Evolutionary conservation across 768 basidiomycete genomes (phyloP).

Genomic region (Lentinus brumalis): DNA sequence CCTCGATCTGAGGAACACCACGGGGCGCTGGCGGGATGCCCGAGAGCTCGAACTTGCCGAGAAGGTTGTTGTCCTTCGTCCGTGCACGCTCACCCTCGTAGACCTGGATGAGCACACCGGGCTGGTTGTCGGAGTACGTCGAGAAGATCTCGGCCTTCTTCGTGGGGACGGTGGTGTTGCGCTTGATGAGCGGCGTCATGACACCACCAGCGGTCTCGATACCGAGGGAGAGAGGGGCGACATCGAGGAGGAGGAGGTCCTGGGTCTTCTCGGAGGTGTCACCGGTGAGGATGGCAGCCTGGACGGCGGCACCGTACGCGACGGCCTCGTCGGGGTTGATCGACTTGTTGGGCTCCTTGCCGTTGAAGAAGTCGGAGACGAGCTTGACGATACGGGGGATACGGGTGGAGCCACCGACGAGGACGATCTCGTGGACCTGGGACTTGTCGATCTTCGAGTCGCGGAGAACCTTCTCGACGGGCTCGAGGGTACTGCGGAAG

Average conservation of each 20-base stretch:
- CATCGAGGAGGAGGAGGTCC: conserved; percentile 94
- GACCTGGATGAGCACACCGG: conserved; percentile 97
- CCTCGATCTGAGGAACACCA: conserved; percentile 97
- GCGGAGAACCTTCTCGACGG: conserved; percentile 96
- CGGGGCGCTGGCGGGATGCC: conserved; percentile 96
- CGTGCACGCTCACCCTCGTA: conserved; percentile 98
- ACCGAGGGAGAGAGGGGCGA: conserved; percentile 86
- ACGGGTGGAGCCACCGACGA: conserved; percentile 98
- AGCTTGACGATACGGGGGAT: conserved; percentile 97
- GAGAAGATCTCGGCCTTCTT: conserved; percentile 99
- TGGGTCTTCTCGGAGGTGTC: conserved; percentile 98
- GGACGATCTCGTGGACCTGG: conserved; percentile 94
- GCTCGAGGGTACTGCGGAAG: conserved; percentile 91
- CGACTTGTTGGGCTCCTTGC: conserved; percentile 98
- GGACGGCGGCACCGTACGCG: conserved; percentile 97
- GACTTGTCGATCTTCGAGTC: conserved; percentile 98
- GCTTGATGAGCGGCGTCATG: conserved; percentile 98
- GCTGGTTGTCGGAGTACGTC: conserved; percentile 98
- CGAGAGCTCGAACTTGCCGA: conserved; percentile 97
- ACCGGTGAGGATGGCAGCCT: conserved; percentile 96
- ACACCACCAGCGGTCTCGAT: conserved; percentile 99
- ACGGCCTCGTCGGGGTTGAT: conserved; percentile 99
- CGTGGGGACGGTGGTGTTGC: conserved; percentile 97
- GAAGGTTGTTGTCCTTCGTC: conserved; percentile 98
- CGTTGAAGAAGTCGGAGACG: conserved; percentile 98